phyloP scores from a whole-genome alignment of 805 yeast species.

The Yarrowia sp. region DNA sequence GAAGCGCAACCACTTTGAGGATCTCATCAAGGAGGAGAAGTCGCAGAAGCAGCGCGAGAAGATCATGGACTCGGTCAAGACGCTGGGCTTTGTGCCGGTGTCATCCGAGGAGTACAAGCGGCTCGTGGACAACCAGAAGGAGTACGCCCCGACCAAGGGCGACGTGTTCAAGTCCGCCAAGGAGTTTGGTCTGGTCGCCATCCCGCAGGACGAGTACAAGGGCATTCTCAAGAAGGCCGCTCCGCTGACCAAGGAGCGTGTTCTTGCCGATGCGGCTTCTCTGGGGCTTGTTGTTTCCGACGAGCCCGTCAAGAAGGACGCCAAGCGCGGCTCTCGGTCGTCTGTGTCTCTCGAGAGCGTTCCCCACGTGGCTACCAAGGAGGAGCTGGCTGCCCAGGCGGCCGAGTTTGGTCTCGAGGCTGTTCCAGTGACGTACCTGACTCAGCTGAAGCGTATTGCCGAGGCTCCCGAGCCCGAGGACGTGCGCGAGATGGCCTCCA shows the following conservation, averaged over 20 bases:
- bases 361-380: constrained; percentile 27
- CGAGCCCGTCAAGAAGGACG: background rate
- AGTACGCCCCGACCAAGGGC: constrained; percentile 38
- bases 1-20: constrained; percentile 38
- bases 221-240: constrained; percentile 36
- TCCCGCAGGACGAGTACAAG: constrained; percentile 48
- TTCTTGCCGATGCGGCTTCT: constrained; percentile 36
- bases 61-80: constrained; percentile 36
- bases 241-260: constrained; percentile 32
- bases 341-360: background rate
- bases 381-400: constrained; percentile 36
- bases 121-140: constrained; percentile 36
- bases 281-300: constrained; percentile 29
- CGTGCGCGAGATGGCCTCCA: background rate
- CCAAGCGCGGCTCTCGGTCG: background rate
- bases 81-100: constrained; percentile 40
- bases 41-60: constrained; percentile 32
- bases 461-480: constrained; percentile 9
- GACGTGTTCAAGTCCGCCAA: constrained; percentile 43
- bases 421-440: constrained; percentile 25
- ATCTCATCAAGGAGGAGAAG: constrained; percentile 33
- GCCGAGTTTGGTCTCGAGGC: constrained; percentile 32
- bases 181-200: constrained; percentile 45
- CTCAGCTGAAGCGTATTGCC: constrained; percentile 20
- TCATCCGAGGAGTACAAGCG: constrained; percentile 40